These are phyloP conservation scores for Dentipellis fragilis DNA, from an alignment of 768 basidiomycete genomes.

Conservation along the genomic window DNA sequence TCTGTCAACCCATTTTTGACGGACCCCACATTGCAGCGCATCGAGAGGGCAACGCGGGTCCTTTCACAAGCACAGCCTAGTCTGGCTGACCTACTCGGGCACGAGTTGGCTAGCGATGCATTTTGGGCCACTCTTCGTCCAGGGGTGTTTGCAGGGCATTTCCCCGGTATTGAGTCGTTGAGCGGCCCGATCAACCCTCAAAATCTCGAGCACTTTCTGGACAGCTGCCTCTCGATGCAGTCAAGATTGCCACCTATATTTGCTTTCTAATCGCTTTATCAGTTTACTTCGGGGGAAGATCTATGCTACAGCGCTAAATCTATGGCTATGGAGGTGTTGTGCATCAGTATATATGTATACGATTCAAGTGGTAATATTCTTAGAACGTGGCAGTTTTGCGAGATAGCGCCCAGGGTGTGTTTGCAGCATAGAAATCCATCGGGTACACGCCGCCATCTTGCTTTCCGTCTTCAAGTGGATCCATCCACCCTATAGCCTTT, in stretches of 20 bases:
- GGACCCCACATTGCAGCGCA: constrained; percentile 3
- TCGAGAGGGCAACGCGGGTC: constrained; percentile 11
- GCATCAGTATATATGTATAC: no score
- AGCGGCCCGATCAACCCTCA: constrained; percentile 9
- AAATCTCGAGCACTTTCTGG: constrained; percentile 15
- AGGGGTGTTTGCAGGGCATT: constrained; percentile 14
- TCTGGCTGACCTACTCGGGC: constrained; percentile 12
- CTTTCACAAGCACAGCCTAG: constrained; percentile 9
- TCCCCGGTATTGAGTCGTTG: constrained; percentile 17
- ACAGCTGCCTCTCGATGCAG: constrained; percentile 14
- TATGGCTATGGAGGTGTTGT: not conserved
- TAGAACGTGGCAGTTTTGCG: constrained; percentile 28
- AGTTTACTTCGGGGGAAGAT: no score
- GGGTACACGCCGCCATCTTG: constrained; percentile 47
- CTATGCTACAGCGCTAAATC: no score
- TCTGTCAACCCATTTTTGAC: constrained; percentile 2
- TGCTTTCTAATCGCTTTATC: not conserved
- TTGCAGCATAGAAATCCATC: constrained; percentile 93
- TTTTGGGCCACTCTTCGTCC: constrained; percentile 10
- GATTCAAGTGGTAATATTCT: not conserved
- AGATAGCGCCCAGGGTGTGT: constrained; percentile 66
- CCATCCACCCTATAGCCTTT: constrained; percentile 55
- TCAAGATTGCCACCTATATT: constrained; percentile 9
- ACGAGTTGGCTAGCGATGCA: constrained; percentile 7
- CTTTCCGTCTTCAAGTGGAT: constrained; percentile 20